Conservation (phyloP, 148 eudicot genomes). For the Vaccinium vitisidaea region DNA sequence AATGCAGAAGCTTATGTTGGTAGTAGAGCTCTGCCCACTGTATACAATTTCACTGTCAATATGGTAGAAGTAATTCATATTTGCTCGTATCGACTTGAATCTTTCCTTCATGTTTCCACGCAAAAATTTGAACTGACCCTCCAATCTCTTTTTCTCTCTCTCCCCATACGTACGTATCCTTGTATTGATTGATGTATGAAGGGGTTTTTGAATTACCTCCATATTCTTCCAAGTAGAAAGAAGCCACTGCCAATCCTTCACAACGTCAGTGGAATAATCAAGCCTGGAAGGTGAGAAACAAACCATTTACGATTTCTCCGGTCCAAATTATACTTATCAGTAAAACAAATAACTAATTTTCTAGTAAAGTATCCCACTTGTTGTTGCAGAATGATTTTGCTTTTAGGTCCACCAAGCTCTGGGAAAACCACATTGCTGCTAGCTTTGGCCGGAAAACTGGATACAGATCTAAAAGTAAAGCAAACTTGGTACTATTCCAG, state of each 20-base stretch:
- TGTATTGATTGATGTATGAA: neutral
- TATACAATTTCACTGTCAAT: neutral
- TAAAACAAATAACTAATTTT: neutral
- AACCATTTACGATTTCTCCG: neutral
- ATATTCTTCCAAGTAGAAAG: conserved; percentile 5
- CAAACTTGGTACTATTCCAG: neutral
- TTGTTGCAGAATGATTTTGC: conserved; percentile 4
- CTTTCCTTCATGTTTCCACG: neutral
- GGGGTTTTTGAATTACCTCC: neutral
- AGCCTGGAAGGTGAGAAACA: neutral
- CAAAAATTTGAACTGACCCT: neutral
- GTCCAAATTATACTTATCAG: neutral
- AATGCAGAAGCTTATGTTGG: neutral
- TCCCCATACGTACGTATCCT: neutral
- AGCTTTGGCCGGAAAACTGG: neutral
- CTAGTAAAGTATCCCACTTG: neutral
- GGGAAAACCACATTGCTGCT: conserved; percentile 3
- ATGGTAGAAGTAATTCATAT: conserved; percentile 3
- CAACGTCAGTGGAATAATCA: neutral
- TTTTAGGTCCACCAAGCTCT: conserved; percentile 9
- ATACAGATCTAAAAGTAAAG: neutral
- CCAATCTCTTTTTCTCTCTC: neutral
- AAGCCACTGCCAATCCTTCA: neutral
- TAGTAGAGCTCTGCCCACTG: neutral
- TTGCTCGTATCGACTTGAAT: neutral